Percentiles rank a stretch among this genome's conserved stretches.
Evolutionary conservation across 2,329 filamentous ascomycete genomes (phyloP).

Genomic region (Macrophomina tecta): DNA sequence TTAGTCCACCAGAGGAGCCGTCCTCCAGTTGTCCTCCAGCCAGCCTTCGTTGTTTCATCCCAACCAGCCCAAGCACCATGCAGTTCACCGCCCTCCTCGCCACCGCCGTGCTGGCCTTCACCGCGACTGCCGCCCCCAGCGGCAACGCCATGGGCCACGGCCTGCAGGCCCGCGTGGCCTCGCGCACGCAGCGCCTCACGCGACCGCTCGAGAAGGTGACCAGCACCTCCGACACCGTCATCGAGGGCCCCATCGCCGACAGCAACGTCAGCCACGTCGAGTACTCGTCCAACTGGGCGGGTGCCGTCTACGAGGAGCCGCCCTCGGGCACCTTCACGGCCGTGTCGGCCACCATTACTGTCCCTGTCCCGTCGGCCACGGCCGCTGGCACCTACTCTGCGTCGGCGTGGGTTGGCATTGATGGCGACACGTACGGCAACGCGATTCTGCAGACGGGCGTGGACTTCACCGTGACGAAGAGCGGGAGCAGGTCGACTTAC

Average conservation of each 20-base stretch:
- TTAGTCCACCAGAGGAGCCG: too few species aligned
- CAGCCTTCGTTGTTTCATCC: neutral
- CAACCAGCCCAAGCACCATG: conserved; percentile 3
- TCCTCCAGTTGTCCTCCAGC: neutral
- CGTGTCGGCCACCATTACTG: conserved; percentile 61
- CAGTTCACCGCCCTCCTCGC: conserved; percentile 46
- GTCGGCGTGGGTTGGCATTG: conserved; percentile 67
- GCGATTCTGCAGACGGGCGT: conserved; percentile 65
- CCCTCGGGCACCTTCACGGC: conserved; percentile 54
- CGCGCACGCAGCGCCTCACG: conserved; percentile 32
- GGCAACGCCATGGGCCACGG: conserved; percentile 33
- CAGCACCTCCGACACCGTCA: conserved; percentile 65
- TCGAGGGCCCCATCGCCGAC: conserved; percentile 48
- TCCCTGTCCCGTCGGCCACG: conserved; percentile 57
- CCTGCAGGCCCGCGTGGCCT: conserved; percentile 45
- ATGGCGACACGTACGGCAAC: conserved; percentile 61
- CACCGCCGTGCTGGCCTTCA: conserved; percentile 49
- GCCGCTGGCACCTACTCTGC: conserved; percentile 52
- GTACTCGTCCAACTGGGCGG: conserved; percentile 60
- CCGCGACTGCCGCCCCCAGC: conserved; percentile 55
- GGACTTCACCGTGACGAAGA: conserved; percentile 55
- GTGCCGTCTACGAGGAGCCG: conserved; percentile 56
- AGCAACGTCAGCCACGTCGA: conserved; percentile 59
- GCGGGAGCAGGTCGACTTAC: conserved; percentile 38
- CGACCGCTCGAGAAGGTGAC: neutral